Evolutionary conservation across 2,329 filamentous ascomycete species (phyloP).

Genomic region (Ophiostoma perfectum): DNA sequence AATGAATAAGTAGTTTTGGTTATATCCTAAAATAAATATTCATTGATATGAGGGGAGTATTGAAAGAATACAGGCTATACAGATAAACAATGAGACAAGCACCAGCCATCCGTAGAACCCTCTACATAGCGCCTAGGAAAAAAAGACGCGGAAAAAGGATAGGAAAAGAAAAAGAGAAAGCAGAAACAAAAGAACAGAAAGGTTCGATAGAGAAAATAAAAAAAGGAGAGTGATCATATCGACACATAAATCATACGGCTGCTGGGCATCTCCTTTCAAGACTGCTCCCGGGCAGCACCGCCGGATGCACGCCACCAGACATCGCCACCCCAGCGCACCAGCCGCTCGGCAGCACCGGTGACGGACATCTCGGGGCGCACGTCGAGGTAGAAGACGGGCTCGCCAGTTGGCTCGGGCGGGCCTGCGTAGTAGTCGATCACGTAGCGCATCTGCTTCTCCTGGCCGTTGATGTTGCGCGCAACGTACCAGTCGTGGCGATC

Average conservation of each 20-base stretch:
- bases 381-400: conserved; percentile 93
- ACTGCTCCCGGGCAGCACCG: conserved; percentile 52
- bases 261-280: too few relatives aligned
- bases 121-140: conserved; percentile 9
- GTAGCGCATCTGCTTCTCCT: conserved; percentile 76
- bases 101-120: conserved; percentile 8
- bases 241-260: conserved; percentile 11
- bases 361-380: conserved; percentile 85
- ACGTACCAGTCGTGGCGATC: conserved; percentile 98
- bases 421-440: conserved; percentile 96
- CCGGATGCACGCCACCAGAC: conserved; percentile 89
- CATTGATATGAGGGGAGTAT: conserved; percentile 15
- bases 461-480: conserved; percentile 61
- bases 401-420: conserved; percentile 72
- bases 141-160: neutral
- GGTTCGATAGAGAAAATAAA: neutral
- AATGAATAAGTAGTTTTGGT: too few relatives aligned
- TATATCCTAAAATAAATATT: neutral
- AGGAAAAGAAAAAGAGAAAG: conserved; percentile 1
- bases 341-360: conserved; percentile 70
- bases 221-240: neutral
- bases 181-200: neutral
- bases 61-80: neutral
- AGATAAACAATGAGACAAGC: neutral
- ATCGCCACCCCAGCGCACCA: conserved; percentile 86